These are phyloP conservation scores for Trametes cubensis DNA, from an alignment of 768 basidiomycete species.

Conservation along the genomic window DNA sequence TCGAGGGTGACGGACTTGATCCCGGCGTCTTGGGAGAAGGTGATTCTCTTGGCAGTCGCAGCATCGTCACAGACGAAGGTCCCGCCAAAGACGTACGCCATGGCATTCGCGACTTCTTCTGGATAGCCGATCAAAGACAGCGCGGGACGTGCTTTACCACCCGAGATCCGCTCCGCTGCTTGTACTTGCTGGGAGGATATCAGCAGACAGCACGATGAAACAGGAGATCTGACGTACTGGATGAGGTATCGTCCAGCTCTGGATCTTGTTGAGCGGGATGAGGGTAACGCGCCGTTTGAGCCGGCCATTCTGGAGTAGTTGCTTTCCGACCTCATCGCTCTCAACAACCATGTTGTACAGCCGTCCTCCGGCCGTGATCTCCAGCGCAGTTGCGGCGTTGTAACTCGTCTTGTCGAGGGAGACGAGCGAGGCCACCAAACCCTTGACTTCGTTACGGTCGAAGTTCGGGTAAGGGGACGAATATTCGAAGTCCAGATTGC, in stretches of 20 bases:
- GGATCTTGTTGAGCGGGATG: constrained; percentile 93
- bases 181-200: constrained; percentile 65
- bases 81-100: constrained; percentile 92
- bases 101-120: constrained; percentile 81
- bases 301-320: constrained; percentile 73
- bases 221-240: constrained; percentile 41
- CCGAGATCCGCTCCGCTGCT: constrained; percentile 69
- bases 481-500: constrained; percentile 84
- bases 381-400: constrained; percentile 85
- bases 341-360: constrained; percentile 94
- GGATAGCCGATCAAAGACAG: constrained; percentile 87
- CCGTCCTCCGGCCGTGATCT: constrained; percentile 87
- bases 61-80: constrained; percentile 91
- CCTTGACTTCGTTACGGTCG: constrained; percentile 85
- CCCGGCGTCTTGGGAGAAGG: constrained; percentile 69
- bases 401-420: constrained; percentile 69
- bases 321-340: constrained; percentile 85
- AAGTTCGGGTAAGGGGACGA: constrained; percentile 75
- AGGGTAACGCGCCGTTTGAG: constrained; percentile 90
- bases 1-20: constrained; percentile 90
- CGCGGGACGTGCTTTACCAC: constrained; percentile 81
- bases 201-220: not conserved
- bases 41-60: constrained; percentile 82
- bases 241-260: constrained; percentile 53
- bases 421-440: constrained; percentile 87